Evolutionary conservation across 805 yeast genomes (phyloP).

Genomic region (Priceomyces carsonii): DNA sequence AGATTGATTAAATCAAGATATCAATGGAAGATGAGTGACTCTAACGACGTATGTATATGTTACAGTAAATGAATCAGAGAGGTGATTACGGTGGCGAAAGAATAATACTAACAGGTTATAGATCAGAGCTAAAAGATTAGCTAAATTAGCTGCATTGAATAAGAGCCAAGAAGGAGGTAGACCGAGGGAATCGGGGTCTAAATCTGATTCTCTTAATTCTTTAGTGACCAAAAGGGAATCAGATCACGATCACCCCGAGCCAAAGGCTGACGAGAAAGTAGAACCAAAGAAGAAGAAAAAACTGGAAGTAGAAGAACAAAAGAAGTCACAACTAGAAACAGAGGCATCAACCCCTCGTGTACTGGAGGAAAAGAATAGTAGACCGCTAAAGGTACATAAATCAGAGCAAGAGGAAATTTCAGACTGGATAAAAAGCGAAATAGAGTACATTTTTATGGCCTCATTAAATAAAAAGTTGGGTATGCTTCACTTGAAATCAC

Average conservation of each 20-base stretch:
- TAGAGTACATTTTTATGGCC: constrained; percentile 38
- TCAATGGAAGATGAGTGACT: constrained; percentile 7
- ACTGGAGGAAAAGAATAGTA: too few species aligned
- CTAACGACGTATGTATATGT: constrained; percentile 16
- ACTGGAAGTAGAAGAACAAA: too few species aligned
- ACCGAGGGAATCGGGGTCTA: too few species aligned
- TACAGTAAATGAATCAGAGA: neutral
- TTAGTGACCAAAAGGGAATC: too few species aligned
- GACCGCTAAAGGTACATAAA: too few species aligned
- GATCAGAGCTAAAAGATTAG: constrained; percentile 56
- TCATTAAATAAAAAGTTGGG: constrained; percentile 20
- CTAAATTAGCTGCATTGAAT: constrained; percentile 37
- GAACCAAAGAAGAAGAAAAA: too few species aligned
- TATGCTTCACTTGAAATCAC: constrained; percentile 22
- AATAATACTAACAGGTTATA: constrained; percentile 23
- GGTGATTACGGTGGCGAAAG: constrained; percentile 9
- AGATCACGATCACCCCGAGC: too few species aligned
- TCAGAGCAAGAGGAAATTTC: constrained; percentile 9
- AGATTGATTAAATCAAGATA: neutral
- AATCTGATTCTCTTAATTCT: too few species aligned
- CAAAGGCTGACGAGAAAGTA: too few species aligned
- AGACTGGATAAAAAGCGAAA: constrained; percentile 42
- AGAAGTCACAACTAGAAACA: too few species aligned
- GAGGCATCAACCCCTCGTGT: too few species aligned
- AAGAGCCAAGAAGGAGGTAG: neutral